phyloP scores from a whole-genome alignment of 257 asterid genomes.

The Solanum lignicaule region DNA sequence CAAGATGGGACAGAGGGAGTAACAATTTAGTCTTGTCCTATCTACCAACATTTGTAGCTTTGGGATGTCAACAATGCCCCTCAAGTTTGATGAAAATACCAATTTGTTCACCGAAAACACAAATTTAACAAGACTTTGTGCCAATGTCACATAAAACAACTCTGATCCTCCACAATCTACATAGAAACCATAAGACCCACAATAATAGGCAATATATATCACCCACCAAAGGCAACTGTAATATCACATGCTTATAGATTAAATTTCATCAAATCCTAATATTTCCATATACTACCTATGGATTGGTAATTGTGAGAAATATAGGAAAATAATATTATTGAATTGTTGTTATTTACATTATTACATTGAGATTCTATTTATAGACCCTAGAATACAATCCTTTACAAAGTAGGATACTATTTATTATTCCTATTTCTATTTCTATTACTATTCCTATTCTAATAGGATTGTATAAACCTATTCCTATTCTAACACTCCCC shows the following conservation, averaged over 20 bases:
- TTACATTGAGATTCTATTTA: too few species aligned
- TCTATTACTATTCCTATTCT: too few species aligned
- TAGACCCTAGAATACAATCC: too few species aligned
- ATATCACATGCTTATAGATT: background rate
- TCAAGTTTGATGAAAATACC: background rate
- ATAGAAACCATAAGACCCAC: background rate
- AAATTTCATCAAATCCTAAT: background rate
- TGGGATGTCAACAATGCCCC: background rate
- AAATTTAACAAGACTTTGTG: background rate
- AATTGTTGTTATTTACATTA: too few species aligned
- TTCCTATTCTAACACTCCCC: too few species aligned
- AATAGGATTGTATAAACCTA: too few species aligned
- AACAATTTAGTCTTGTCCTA: background rate
- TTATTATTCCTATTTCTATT: too few species aligned
- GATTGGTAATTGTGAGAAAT: background rate
- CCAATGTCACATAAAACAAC: background rate
- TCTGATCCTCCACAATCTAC: background rate
- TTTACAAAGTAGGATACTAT: too few species aligned
- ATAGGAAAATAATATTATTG: too few species aligned
- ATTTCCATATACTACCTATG: background rate
- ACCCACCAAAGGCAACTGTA: background rate
- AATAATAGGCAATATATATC: background rate
- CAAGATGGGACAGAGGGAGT: background rate
- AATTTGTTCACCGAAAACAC: background rate
- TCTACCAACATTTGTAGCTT: background rate